Conservation (phyloP, 495 filamentous ascomycete species). For the Wilcoxina mikolae region DNA sequence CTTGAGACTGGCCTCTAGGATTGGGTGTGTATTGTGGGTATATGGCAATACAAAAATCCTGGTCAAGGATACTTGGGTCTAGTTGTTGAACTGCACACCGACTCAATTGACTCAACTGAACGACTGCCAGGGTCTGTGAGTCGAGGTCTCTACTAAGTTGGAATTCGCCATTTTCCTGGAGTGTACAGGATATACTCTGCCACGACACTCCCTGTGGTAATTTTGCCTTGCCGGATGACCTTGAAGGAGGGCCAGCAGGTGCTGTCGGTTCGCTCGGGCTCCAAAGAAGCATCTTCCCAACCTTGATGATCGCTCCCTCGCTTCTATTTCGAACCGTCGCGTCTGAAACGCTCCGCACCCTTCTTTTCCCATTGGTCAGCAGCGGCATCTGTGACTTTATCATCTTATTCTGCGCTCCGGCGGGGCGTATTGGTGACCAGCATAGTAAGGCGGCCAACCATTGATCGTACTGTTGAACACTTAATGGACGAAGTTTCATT, state of each 20-base stretch:
- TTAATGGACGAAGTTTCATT: constrained; percentile 59
- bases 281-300: constrained; percentile 88
- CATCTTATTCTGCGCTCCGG: constrained; percentile 58
- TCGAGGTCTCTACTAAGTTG: constrained; percentile 78
- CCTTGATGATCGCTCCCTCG: constrained; percentile 85
- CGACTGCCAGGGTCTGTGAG: constrained; percentile 56
- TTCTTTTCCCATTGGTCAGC: constrained; percentile 39
- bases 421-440: constrained; percentile 80
- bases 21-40: constrained; percentile 66
- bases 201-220: constrained; percentile 32
- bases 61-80: constrained; percentile 80
- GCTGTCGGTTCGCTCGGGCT: constrained; percentile 45
- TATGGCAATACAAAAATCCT: constrained; percentile 88
- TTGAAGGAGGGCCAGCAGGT: constrained; percentile 25
- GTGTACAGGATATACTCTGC: constrained; percentile 78
- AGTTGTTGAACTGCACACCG: constrained; percentile 80
- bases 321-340: constrained; percentile 40
- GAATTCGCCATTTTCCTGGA: constrained; percentile 90
- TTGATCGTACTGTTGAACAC: constrained; percentile 61
- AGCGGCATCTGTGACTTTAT: constrained; percentile 44
- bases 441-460: constrained; percentile 90
- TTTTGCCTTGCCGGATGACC: constrained; percentile 13
- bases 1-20: constrained; percentile 45
- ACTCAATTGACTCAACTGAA: constrained; percentile 80
- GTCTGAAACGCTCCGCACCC: constrained; percentile 43